Conservation (phyloP, 257 asterid genomes). For the Salvia splendens region DNA sequence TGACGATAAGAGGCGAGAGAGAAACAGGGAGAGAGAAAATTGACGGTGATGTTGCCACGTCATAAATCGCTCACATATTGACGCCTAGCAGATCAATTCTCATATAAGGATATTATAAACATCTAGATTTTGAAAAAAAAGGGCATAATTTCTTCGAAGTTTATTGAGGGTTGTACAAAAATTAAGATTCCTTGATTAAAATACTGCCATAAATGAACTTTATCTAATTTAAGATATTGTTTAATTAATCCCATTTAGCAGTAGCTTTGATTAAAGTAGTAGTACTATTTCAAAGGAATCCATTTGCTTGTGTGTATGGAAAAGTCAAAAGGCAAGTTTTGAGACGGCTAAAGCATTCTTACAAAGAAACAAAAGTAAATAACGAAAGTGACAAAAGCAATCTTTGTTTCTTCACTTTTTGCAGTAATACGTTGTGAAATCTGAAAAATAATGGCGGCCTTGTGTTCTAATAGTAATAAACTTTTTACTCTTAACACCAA, state of each 20-base stretch:
- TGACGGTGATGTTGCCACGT: no score
- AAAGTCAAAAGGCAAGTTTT: conserved; percentile 56
- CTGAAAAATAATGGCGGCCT: conserved; percentile 33
- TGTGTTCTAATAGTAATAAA: conserved; percentile 20
- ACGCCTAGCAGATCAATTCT: no score
- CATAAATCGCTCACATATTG: no score
- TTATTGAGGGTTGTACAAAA: not conserved
- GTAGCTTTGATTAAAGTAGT: conserved; percentile 24
- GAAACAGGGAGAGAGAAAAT: no score
- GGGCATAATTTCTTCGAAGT: not conserved
- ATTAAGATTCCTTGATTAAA: conserved; percentile 4
- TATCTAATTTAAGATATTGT: not conserved
- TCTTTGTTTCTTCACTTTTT: conserved; percentile 39
- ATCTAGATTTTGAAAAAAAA: not conserved
- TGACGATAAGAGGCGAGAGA: no score
- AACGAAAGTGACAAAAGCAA: conserved; percentile 65
- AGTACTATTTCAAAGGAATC: conserved; percentile 17
- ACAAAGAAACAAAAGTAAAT: conserved; percentile 56
- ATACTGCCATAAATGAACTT: conserved; percentile 16
- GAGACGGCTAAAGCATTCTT: conserved; percentile 52
- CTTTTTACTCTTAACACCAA: conserved; percentile 37
- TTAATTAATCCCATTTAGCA: not conserved
- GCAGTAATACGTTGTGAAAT: conserved; percentile 38
- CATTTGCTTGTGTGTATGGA: conserved; percentile 34
- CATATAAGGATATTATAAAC: not conserved